Evolutionary conservation across 2,329 filamentous ascomycete genomes (phyloP).

Genomic region (Fusarium fracticaudum): DNA sequence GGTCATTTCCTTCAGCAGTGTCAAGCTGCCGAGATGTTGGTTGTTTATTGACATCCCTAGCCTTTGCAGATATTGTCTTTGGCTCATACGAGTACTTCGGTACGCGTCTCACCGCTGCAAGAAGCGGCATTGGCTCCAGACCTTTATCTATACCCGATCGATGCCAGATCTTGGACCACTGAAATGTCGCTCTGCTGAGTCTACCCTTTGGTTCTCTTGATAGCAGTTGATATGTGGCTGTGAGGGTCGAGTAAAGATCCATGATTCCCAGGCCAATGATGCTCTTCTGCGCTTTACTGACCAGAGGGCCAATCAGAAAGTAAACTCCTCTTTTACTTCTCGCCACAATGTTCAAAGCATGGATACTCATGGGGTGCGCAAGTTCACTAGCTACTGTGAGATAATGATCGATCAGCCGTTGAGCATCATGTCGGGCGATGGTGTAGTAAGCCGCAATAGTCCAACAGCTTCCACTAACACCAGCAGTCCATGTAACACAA

Average conservation of each 20-base stretch:
- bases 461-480: slow-evolving; percentile 41
- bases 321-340: slow-evolving; percentile 33
- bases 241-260: slow-evolving; percentile 38
- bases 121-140: slow-evolving; percentile 33
- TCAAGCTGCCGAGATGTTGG: neutral
- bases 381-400: slow-evolving; percentile 30
- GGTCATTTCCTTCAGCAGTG: rapidly evolving
- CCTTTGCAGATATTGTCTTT: slow-evolving; percentile 15
- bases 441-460: slow-evolving; percentile 38
- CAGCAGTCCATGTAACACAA: slow-evolving; percentile 36
- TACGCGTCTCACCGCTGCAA: slow-evolving; percentile 32
- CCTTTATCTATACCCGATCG: slow-evolving; percentile 21
- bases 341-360: slow-evolving; percentile 18
- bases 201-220: slow-evolving; percentile 19
- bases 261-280: slow-evolving; percentile 38
- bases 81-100: slow-evolving; percentile 20
- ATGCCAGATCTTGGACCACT: slow-evolving; percentile 33
- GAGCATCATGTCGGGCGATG: slow-evolving; percentile 28
- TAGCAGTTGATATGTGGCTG: slow-evolving; percentile 28
- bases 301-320: slow-evolving; percentile 32
- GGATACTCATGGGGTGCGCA: slow-evolving; percentile 34
- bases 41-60: neutral
- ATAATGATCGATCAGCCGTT: slow-evolving; percentile 25
- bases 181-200: slow-evolving; percentile 33
- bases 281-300: slow-evolving; percentile 36